Base-by-base conservation (phyloP, 2,329 filamentous ascomycete genomes). In the Daldinia sp. region DNA sequence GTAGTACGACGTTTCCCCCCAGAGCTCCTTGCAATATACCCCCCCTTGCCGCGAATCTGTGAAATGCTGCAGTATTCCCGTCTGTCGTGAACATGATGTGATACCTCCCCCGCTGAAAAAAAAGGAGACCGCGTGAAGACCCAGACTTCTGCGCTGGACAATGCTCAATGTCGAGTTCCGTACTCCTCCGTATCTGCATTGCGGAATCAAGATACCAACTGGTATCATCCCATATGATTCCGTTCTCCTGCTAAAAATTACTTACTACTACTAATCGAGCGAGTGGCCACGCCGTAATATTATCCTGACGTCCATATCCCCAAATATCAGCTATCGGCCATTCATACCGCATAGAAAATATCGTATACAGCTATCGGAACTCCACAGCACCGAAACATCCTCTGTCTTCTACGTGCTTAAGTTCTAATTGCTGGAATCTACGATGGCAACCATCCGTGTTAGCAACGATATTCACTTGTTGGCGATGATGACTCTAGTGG, bases 341-440 rank as follows among this genome's bases (percentile, higher is more conserved):
- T 47, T 53, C 52, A 21, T 50, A 15, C 47, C 47, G 11, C 15
- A 35, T 4, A 11, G 25, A 34, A 50, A 47, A 15, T 34, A 34
- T n/a, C 30, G 50, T 35, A 35, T 50, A 54, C 10, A 13, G 51
- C 90, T 81, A 94, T 78, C 91, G 86, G 77, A 98, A 97, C 79
- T 99, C 95, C 79, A 96, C 87, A 64, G 93, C 90, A 71, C 88
- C 87, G 76, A 91, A 91, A 78, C 93, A 95, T 58, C 94, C 94
- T 73, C 83, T 85, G 77, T 97, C 91, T 61, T 91, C 86, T 58
- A 97, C 90, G 77, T 97, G 93, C 77, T 92, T 91, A 71, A 99
- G 82, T 74, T 97, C 92, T 70, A 98, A 83, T 77, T 97, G 93
- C 79, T 99, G 95, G 77, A 94, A 96, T 72, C 93, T 96, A 68